These are phyloP conservation scores for Xylaria sp. DNA, from an alignment of 2,329 filamentous ascomycete genomes.

Conservation along the genomic window DNA sequence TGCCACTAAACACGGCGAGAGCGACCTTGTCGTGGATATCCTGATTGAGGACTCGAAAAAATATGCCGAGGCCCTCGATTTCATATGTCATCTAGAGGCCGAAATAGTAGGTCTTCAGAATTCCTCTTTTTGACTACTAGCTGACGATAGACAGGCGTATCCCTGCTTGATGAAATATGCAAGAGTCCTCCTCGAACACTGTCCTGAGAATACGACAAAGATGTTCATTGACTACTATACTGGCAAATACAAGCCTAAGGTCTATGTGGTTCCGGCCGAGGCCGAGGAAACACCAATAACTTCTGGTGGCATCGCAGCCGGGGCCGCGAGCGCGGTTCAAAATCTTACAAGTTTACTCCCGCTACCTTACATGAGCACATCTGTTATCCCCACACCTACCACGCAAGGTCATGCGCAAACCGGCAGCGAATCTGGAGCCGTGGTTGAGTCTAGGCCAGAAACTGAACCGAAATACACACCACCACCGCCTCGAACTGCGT, in stretches of 20 bases:
- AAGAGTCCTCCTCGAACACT: constrained; percentile 85
- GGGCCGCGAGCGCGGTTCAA: constrained; percentile 77
- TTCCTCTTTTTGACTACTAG: not conserved
- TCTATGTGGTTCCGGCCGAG: constrained; percentile 51
- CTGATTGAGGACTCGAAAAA: constrained; percentile 93
- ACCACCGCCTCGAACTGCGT: constrained; percentile 84
- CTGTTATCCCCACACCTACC: constrained; percentile 56
- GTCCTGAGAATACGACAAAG: constrained; percentile 77
- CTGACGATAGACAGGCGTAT: constrained; percentile 64
- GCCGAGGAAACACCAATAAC: constrained; percentile 42
- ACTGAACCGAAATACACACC: constrained; percentile 67
- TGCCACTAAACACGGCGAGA: constrained; percentile 90
- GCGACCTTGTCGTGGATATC: constrained; percentile 92
- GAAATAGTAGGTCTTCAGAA: constrained; percentile 59
- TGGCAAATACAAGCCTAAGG: constrained; percentile 75
- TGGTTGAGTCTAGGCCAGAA: constrained; percentile 52
- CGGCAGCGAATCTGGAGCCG: constrained; percentile 55
- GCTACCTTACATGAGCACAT: constrained; percentile 79
- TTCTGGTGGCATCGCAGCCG: constrained; percentile 49
- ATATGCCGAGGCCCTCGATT: constrained; percentile 85
- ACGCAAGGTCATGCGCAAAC: constrained; percentile 54
- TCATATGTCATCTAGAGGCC: constrained; percentile 86
- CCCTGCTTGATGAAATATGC: constrained; percentile 94
- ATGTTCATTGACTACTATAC: constrained; percentile 96
- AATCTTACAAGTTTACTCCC: constrained; percentile 84